Evolutionary conservation across 2,329 filamentous ascomycete species (phyloP), one percentile per base, ranked within the genome.

Genomic region (Neofusicoccum laricinum): DNA sequence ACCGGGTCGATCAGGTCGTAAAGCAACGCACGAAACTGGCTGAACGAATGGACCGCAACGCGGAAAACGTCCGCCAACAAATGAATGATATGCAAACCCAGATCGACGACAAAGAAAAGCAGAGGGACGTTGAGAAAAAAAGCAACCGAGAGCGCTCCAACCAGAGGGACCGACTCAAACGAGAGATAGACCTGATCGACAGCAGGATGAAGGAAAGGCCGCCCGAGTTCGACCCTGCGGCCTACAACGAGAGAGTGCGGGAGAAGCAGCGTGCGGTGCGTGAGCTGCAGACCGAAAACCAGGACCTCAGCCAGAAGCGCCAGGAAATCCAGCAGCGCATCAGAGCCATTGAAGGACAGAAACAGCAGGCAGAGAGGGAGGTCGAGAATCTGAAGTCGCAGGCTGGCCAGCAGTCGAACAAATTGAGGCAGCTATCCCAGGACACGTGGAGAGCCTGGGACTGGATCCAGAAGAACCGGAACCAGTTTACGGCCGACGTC

Each of bases 391-490:
- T 97, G 14, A 84, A 92, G 57, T 94, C 92, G 0, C 86, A 90
- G 69, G 83, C 88, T 66, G 93, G 93, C 5, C 90, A 91, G 71
- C 89, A 92, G 68, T 80, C 90, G 63, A 86, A 79, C 55, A 86
- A 89, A 68, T 83, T 99, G 63, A 81, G 81, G 61, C 81, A 73
- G 5, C 15, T 84, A 0, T 90, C 88, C 11, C 73, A 73, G 0
- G 90, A 97, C 64, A 86, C 90, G 2, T 84, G 85, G 11, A 80
- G 74, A 68, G 92, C 88, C 2, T 97, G 92, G 88, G 82, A 88
- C 46, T 99, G 94, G 93, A 84, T 98, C 59, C 85, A 91, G 71
- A 76, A 86, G 2, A 87, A 99, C 73, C 84, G 84, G 65, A 73
- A 83, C 63, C 76, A 84, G 55, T 95, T 97, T 68, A 85, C 90